These are phyloP conservation scores for Volutella citrinella DNA, from an alignment of 2,329 filamentous ascomycete genomes.

Conservation along the genomic window DNA sequence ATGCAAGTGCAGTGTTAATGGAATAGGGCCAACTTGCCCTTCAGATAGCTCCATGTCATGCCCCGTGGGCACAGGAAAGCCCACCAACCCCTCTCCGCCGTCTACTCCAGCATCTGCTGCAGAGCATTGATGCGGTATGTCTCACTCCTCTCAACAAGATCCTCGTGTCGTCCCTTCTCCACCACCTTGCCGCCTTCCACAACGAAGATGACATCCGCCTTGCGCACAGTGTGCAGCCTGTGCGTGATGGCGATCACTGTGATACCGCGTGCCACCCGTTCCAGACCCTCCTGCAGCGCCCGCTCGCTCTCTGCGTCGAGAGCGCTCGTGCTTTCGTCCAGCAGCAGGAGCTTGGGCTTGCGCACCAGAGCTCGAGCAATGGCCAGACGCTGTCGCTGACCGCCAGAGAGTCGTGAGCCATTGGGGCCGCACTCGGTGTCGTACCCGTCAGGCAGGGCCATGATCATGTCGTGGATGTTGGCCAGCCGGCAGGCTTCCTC, in stretches of 20 bases:
- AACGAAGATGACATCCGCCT: conserved; percentile 57
- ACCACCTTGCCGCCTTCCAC: conserved; percentile 52
- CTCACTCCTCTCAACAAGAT: conserved; percentile 51
- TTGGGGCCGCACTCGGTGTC: conserved; percentile 67
- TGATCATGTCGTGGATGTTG: conserved; percentile 69
- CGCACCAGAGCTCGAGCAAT: conserved; percentile 76
- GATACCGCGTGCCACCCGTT: conserved; percentile 51
- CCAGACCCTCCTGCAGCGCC: conserved; percentile 64
- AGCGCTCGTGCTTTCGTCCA: conserved; percentile 80
- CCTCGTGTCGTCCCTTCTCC: conserved; percentile 51
- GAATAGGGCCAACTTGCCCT: too few relatives aligned
- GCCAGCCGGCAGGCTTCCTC: conserved; percentile 64
- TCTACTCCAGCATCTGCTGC: conserved; percentile 43
- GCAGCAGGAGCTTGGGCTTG: conserved; percentile 67
- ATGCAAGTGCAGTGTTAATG: too few relatives aligned
- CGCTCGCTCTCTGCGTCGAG: conserved; percentile 69
- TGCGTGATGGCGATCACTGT: conserved; percentile 60
- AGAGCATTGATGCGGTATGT: conserved; percentile 50
- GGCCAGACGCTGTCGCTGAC: conserved; percentile 73
- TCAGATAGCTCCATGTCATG: too few relatives aligned
- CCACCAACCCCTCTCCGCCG: background rate
- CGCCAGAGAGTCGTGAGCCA: conserved; percentile 71
- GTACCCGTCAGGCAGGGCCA: conserved; percentile 61
- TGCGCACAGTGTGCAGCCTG: conserved; percentile 53
- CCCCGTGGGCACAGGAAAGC: too few relatives aligned